Conservation (phyloP, 352 stramenopile genomes). For the Peronosclerospora sorghi region DNA sequence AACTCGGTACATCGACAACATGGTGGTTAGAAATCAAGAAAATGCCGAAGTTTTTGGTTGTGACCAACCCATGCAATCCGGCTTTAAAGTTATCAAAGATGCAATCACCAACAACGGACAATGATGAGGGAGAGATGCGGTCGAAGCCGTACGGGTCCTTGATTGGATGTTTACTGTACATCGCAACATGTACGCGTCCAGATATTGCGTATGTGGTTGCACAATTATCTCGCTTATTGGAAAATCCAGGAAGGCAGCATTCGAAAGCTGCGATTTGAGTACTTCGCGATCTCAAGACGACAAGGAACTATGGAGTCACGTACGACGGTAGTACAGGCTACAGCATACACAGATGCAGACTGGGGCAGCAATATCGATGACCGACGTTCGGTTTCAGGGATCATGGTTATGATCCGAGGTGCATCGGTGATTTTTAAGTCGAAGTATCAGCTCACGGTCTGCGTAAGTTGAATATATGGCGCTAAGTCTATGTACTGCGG, state of each 20-base stretch:
- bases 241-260: neutral
- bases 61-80: constrained; percentile 1
- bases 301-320: too few species aligned
- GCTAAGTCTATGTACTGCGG: neutral
- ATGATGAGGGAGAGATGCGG: neutral
- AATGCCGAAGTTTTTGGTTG: constrained; percentile 1
- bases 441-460: neutral
- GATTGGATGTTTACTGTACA: neutral
- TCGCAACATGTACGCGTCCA: neutral
- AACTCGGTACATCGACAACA: neutral
- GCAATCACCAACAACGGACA: neutral
- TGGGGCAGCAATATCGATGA: neutral
- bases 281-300: neutral
- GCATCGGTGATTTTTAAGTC: neutral
- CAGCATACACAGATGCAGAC: neutral
- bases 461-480: neutral
- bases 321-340: neutral
- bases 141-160: neutral
- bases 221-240: neutral
- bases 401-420: neutral
- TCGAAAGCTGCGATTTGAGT: neutral
- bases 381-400: neutral
- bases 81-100: constrained; percentile 1
- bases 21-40: neutral
- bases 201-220: neutral